Percentiles rank a stretch among this genome's conserved stretches.
These are phyloP conservation scores for Monosporascus sp. DNA, from an alignment of 2,329 filamentous ascomycete genomes.

Conservation along the genomic window DNA sequence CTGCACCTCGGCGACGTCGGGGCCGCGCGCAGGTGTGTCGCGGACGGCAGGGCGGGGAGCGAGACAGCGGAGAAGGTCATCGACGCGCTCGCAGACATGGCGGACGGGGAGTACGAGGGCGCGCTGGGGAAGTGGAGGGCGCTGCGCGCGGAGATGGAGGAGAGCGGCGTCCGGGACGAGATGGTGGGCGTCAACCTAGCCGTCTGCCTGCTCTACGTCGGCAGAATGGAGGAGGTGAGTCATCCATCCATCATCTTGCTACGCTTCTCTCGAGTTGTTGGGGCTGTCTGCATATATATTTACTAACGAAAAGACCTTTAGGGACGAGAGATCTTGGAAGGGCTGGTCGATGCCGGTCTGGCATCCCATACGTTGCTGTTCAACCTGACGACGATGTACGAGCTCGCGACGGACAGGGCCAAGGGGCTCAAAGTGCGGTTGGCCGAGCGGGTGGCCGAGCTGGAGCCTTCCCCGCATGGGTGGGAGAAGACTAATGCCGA, in stretches of 20 bases:
- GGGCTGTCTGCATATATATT: background rate
- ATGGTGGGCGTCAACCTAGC: conserved; percentile 78
- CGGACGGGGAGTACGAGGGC: conserved; percentile 64
- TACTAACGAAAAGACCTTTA: conserved; percentile 26
- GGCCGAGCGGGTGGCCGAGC: conserved; percentile 61
- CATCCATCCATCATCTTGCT: background rate
- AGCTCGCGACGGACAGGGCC: conserved; percentile 78
- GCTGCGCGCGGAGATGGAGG: conserved; percentile 40
- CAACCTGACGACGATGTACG: conserved; percentile 87
- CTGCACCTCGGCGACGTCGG: conserved; percentile 73
- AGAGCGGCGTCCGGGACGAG: conserved; percentile 45
- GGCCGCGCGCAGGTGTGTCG: conserved; percentile 54
- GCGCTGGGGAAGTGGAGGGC: conserved; percentile 58
- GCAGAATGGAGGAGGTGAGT: conserved; percentile 64
- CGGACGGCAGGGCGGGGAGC: conserved; percentile 26
- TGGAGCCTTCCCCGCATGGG: conserved; percentile 50
- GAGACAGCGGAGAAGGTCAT: conserved; percentile 46
- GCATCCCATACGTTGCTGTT: conserved; percentile 79
- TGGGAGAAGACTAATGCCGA: conserved; percentile 69
- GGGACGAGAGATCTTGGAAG: conserved; percentile 63
- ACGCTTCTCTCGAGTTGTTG: no score
- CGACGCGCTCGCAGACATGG: conserved; percentile 68
- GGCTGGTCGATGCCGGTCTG: conserved; percentile 54
- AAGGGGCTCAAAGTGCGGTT: conserved; percentile 64
- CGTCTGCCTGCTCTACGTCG: conserved; percentile 77